Conservation (phyloP, 2,329 filamentous ascomycete species). For the Chaetomium globosum region DNA sequence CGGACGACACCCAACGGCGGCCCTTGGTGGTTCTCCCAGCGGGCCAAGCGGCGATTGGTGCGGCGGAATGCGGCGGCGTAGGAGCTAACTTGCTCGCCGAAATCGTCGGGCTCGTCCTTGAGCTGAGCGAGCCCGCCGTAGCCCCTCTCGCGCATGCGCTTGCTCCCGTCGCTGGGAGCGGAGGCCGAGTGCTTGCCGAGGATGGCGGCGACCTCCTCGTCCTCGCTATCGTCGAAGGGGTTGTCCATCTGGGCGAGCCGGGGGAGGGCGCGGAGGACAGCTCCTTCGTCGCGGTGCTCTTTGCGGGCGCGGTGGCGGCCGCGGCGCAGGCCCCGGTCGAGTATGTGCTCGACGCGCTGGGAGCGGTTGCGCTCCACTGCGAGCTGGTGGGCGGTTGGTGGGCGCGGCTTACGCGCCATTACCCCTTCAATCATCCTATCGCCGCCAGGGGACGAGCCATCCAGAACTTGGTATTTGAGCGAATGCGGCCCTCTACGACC, state of each 20-base stretch:
- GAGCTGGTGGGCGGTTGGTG: slow-evolving; percentile 78
- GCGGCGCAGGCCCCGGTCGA: slow-evolving; percentile 71
- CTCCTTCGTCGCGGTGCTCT: slow-evolving; percentile 64
- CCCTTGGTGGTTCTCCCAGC: slow-evolving; percentile 64
- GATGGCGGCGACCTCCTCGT: slow-evolving; percentile 51
- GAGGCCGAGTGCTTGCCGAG: slow-evolving; percentile 37
- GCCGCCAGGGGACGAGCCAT: slow-evolving; percentile 62
- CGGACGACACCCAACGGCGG: slow-evolving; percentile 50
- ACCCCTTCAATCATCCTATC: slow-evolving; percentile 58
- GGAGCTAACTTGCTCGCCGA: slow-evolving; percentile 71
- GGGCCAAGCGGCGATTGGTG: slow-evolving; percentile 64
- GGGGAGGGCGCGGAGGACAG: slow-evolving; percentile 66
- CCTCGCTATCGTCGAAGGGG: slow-evolving; percentile 65
- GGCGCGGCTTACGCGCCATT: slow-evolving; percentile 66
- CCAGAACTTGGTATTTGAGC: slow-evolving; percentile 63
- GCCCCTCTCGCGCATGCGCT: slow-evolving; percentile 58
- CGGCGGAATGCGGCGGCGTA: slow-evolving; percentile 69
- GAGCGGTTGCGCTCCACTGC: slow-evolving; percentile 78
- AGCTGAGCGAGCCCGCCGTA: slow-evolving; percentile 67
- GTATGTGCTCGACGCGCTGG: slow-evolving; percentile 78
- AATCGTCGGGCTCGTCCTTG: slow-evolving; percentile 67
- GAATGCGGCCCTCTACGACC: slow-evolving; percentile 50
- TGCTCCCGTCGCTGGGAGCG: slow-evolving; percentile 30
- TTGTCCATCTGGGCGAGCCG: slow-evolving; percentile 61
- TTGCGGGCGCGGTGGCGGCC: slow-evolving; percentile 67